Evolutionary conservation across 176 grass and related monocot genomes (phyloP), one percentile per base, ranked within the genome.

Genomic region (Lolium rigidum): DNA sequence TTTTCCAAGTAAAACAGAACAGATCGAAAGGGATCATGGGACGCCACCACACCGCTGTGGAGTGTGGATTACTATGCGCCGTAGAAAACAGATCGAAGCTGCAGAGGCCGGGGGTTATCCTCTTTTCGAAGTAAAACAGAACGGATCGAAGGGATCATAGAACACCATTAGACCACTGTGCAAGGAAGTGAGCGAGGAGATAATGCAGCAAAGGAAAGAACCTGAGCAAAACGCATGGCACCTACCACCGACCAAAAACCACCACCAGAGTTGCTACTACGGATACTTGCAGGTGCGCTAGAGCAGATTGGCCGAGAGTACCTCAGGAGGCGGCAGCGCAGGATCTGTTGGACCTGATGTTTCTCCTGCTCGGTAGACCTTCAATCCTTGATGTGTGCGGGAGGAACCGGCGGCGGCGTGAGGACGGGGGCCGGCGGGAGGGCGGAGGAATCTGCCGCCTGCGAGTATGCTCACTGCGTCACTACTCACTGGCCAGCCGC

Each of bases 311-410:
- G 12, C 6, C 43, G 70, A 16, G 70, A 26, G 9, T 74, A 74
- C 44, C 70, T 74, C 70, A 74, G 70, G 44, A 46, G 70, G 20
- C 44, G 70, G 70, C 44, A 9, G 21, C 14, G 70, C 43, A 49
- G 70, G 70, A 74, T 74, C 70, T 25, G n/a, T 25, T 49, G 43
- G 65, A 38, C 28, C 31, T 17, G 64, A 18, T 67, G 28, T 38
- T 69, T 69, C 31, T 39, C 65, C 65, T 41, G 16, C 8, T 41
- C 35, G 66, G 35, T 18, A 39, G 66, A 41, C 7, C 63, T 66
- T 1, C 26, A 66, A 66, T 66, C 66, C 66, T 41, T 69, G 66
- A 69, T 39, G 15, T 20, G 37, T 35, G 35, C 3, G 4, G 39
- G 20, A 8, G 35, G 8, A 69, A 41, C 10, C 0, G 20, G 41